These are phyloP conservation scores for Septoria linicola DNA, from an alignment of 2,329 filamentous ascomycete genomes.

Conservation along the genomic window DNA sequence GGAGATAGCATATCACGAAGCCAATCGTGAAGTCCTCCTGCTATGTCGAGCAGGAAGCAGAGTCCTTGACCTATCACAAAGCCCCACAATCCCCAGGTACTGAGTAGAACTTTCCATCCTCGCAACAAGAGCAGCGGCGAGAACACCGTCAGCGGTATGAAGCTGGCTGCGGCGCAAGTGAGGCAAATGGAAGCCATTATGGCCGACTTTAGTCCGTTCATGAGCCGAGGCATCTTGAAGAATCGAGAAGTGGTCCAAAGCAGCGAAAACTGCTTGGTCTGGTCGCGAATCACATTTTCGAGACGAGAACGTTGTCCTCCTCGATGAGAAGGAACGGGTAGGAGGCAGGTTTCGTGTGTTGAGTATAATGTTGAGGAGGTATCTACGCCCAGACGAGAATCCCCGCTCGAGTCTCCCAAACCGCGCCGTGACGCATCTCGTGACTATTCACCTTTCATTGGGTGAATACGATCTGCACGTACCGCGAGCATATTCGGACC, in stretches of 20 bases:
- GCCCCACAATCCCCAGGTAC: slow-evolving; percentile 1
- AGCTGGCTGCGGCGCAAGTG: neutral
- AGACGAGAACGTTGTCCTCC: neutral
- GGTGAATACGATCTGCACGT: no score
- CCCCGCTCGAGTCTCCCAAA: no score
- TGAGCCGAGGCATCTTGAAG: neutral
- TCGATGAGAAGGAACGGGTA: neutral
- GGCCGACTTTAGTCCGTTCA: slow-evolving; percentile 4
- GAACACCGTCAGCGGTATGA: neutral
- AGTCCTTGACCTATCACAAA: neutral
- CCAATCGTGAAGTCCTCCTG: neutral
- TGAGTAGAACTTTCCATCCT: neutral
- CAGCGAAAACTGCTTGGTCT: no score
- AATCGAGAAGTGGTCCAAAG: neutral
- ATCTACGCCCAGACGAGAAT: neutral
- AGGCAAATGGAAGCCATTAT: neutral
- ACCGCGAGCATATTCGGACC: slow-evolving; percentile 7
- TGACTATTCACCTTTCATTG: no score
- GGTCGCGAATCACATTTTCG: no score
- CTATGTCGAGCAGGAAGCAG: neutral
- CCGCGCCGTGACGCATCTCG: no score
- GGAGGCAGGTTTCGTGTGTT: neutral
- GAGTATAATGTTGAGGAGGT: slow-evolving; percentile 3
- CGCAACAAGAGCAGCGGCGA: slow-evolving; percentile 3
- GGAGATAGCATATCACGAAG: neutral